Percentiles rank a stretch among this genome's conserved stretches.
phyloP scores from a whole-genome alignment of 2,329 filamentous ascomycete genomes.

The Fusarium globosum region DNA sequence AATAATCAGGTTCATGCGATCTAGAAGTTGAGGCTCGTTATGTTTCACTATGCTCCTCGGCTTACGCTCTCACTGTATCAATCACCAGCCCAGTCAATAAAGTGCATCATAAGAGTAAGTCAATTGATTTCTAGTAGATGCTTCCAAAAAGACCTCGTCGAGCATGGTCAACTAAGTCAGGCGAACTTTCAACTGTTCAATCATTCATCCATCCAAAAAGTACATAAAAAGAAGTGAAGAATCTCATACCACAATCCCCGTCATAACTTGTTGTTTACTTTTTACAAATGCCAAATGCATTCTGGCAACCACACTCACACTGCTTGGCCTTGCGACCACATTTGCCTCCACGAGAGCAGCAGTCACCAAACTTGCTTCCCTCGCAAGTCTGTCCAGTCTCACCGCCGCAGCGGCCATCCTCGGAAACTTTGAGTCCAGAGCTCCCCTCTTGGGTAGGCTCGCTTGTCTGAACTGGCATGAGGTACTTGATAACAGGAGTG shows the following conservation, averaged over 20 bases:
- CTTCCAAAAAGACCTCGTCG: slow-evolving; percentile 6
- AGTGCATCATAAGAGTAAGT: neutral
- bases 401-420: slow-evolving; percentile 56
- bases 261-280: slow-evolving; percentile 5
- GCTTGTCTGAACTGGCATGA: slow-evolving; percentile 31
- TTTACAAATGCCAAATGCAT: slow-evolving; percentile 50
- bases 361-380: slow-evolving; percentile 55
- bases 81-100: neutral
- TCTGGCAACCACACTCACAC: slow-evolving; percentile 53
- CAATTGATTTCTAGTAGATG: slow-evolving; percentile 23
- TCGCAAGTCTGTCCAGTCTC: slow-evolving; percentile 54
- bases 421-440: slow-evolving; percentile 47
- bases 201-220: slow-evolving; percentile 33
- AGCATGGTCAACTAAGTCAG: slow-evolving; percentile 12
- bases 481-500: slow-evolving; percentile 12
- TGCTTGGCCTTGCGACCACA: slow-evolving; percentile 53
- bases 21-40: neutral
- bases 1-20: neutral
- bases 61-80: neutral
- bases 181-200: slow-evolving; percentile 10
- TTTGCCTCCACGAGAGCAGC: slow-evolving; percentile 55
- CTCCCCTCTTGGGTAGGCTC: slow-evolving; percentile 5
- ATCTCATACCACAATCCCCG: neutral
- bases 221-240: slow-evolving; percentile 42
- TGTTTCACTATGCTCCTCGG: neutral